Evolutionary conservation across 164 flowering plant species (phyloP).

Genomic region (Sedum album): DNA sequence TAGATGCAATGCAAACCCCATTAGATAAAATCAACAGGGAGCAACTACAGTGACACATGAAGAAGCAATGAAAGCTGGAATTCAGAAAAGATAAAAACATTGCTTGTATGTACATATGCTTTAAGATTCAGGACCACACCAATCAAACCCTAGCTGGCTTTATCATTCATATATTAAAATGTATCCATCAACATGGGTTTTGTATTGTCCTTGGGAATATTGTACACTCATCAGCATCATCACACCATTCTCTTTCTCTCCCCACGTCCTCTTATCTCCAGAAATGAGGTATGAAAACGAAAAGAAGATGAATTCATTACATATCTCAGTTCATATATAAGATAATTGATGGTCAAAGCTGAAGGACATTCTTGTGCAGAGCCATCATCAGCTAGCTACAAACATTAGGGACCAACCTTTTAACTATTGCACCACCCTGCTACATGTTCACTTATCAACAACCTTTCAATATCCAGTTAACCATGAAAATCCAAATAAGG

Average conservation of each 20-base stretch:
- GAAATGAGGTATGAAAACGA: not conserved
- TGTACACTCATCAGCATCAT: not conserved
- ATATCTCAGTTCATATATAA: not conserved
- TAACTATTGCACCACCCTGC: not conserved
- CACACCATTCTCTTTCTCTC: too few relatives aligned
- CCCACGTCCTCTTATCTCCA: not conserved
- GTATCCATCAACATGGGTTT: not conserved
- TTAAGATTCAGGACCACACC: constrained; percentile 5
- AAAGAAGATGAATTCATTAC: too few relatives aligned
- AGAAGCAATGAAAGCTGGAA: constrained; percentile 6
- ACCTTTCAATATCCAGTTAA: too few relatives aligned
- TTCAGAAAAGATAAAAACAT: constrained; percentile 1
- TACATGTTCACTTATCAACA: not conserved
- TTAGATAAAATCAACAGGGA: not conserved
- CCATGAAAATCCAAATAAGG: too few relatives aligned
- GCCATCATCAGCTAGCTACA: not conserved
- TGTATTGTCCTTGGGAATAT: not conserved
- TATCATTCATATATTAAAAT: not conserved
- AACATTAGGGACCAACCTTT: constrained; percentile 1
- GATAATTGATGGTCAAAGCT: not conserved
- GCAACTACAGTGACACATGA: constrained; percentile 1
- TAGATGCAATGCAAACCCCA: not conserved
- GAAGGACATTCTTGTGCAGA: not conserved
- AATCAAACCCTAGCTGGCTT: not conserved
- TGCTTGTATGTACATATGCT: not conserved